Base-by-base conservation (phyloP, 352 stramenopile species). In the Saprolegnia parasitica region DNA sequence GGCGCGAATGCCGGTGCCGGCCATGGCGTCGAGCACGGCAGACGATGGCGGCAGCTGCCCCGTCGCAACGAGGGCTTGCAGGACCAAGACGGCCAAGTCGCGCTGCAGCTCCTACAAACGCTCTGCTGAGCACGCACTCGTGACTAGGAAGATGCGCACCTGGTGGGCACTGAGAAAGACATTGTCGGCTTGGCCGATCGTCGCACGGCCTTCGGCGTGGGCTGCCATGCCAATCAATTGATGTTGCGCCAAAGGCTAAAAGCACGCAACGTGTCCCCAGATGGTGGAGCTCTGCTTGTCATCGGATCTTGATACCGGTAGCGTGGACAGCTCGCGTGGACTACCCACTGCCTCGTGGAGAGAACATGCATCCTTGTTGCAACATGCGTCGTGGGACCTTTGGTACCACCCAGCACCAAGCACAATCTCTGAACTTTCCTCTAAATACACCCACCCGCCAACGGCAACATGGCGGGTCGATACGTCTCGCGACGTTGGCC, bases 81-180 rank as follows among this genome's bases (percentile, higher is more conserved):
- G 63, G 16, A 70, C 32, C 26, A 70, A 26, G 16, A 70, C 63
- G 13, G 63, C 62, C 45, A 70, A 42, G 35, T 70, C 63, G 29
- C 63, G 49, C 24, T 70, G 63, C 21, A 70, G 40, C 26, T 39
- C 63, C 63, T 70, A 55, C 23, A 60, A 49, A 52, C 0, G 29
- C 3, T 26, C 8, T n/a, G 0, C 10, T 16, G n/a, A 37, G 5
- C 8, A 26, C 35, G 46, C n/a, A 57, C 15, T 4, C 1, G 11
- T 57, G 29, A 18, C n/a, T n/a, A n/a, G n/a, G n/a, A 16, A 55
- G n/a, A 24, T 42, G 35, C 35, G 8, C 21, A 70, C 63, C 50
- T 70, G 63, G 21, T 70, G 63, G 11, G 18, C 11, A 40, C 50
- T 70, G 16, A 70, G 50, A 39, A 70, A 70, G 29, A 70, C 63